phyloP scores from a whole-genome alignment of 805 yeast genomes.

The Candida incommunis region DNA sequence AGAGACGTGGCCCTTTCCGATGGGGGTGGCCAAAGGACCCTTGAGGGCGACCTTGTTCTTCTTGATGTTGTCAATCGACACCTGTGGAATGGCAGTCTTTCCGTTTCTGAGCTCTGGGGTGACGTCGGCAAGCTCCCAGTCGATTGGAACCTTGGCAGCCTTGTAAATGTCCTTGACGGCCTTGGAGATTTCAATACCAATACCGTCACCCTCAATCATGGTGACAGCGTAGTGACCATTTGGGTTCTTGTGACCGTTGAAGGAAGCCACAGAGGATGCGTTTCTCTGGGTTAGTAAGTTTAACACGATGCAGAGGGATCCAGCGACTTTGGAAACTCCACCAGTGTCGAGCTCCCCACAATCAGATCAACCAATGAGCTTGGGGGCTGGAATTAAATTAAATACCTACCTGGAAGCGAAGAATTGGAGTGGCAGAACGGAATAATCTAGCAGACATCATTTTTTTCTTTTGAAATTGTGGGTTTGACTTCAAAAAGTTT shows the following conservation, averaged over 20 bases:
- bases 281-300: conserved; percentile 7
- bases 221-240: conserved; percentile 84
- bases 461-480: background rate
- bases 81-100: conserved; percentile 82
- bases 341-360: too few species aligned
- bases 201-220: conserved; percentile 97
- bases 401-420: conserved; percentile 1
- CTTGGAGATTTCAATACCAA: conserved; percentile 88
- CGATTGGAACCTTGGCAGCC: conserved; percentile 92
- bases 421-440: background rate
- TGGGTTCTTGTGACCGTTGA: conserved; percentile 26
- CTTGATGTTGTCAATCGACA: conserved; percentile 86
- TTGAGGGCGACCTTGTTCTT: conserved; percentile 88
- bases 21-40: conserved; percentile 98
- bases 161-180: conserved; percentile 86
- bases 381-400: too few species aligned
- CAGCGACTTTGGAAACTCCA: too few species aligned
- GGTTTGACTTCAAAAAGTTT: background rate
- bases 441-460: background rate
- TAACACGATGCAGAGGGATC: background rate
- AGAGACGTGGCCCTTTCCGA: conserved; percentile 97
- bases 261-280: conserved; percentile 26
- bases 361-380: too few species aligned
- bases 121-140: conserved; percentile 95
- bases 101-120: conserved; percentile 87